Conservation (phyloP, 345 rosid species). For the Acer campestre region DNA sequence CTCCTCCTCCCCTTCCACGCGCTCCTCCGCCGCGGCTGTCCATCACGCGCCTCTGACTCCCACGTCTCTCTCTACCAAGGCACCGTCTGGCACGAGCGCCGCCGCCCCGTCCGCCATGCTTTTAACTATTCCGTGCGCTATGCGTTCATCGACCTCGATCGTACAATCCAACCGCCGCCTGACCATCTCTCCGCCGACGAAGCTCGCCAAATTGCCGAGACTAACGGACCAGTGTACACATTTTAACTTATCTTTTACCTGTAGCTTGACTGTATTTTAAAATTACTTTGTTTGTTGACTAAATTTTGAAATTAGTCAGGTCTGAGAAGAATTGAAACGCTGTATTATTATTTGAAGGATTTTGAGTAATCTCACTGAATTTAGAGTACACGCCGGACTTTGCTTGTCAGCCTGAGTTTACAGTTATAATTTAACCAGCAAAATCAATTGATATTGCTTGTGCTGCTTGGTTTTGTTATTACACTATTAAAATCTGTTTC, state of each 20-base stretch:
- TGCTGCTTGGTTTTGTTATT: too few relatives aligned
- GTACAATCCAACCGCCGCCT: constrained; percentile 34
- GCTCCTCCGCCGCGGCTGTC: constrained; percentile 29
- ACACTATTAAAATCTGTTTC: too few relatives aligned
- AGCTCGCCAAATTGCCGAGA: constrained; percentile 60
- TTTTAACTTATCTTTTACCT: background rate
- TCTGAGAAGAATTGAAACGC: too few relatives aligned
- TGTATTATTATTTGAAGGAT: too few relatives aligned
- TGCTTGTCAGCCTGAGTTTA: too few relatives aligned
- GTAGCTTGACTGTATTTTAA: background rate
- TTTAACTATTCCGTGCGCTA: constrained; percentile 75
- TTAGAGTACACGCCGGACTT: too few relatives aligned
- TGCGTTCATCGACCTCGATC: constrained; percentile 76
- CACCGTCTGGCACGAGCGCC: constrained; percentile 85
- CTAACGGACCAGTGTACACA: constrained; percentile 70
- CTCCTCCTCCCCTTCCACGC: constrained; percentile 45
- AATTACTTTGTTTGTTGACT: too few relatives aligned
- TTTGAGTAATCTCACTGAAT: too few relatives aligned
- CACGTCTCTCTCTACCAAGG: constrained; percentile 62
- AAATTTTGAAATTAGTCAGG: too few relatives aligned
- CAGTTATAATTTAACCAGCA: too few relatives aligned
- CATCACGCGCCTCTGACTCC: constrained; percentile 18
- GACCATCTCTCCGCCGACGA: constrained; percentile 73
- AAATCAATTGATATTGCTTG: too few relatives aligned
- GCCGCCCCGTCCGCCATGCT: constrained; percentile 73